These are phyloP conservation scores for Agrocybe pediades DNA, from an alignment of 768 basidiomycete genomes.

Conservation along the genomic window DNA sequence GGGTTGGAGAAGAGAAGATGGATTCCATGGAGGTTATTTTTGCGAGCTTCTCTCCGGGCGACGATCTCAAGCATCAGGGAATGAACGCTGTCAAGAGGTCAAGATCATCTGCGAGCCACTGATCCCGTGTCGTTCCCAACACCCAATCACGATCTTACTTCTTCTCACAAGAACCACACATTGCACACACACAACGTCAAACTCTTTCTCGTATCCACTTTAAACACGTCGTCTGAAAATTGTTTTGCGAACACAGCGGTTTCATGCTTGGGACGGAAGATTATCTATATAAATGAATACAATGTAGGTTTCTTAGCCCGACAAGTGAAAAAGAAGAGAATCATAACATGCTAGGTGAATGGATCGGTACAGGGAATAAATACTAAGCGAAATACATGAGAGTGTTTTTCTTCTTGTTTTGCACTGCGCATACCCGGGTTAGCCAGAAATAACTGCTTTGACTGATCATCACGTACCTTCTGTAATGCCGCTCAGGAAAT, in stretches of 20 bases:
- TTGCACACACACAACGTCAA: not conserved
- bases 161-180: conserved; percentile 9
- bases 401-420: conserved; percentile 99
- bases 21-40: conserved; percentile 16
- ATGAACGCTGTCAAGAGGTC: conserved; percentile 20
- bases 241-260: too few species aligned
- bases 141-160: conserved; percentile 21
- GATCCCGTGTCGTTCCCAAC: conserved; percentile 12
- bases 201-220: too few species aligned
- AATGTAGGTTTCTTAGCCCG: not conserved
- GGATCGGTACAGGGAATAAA: conserved; percentile 6
- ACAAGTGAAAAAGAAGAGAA: conserved; percentile 1
- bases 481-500: conserved; percentile 91
- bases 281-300: not conserved
- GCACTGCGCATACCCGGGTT: conserved; percentile 57
- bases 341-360: not conserved
- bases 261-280: too few species aligned
- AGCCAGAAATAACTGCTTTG: conserved; percentile 14
- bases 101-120: conserved; percentile 15
- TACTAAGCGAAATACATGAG: conserved; percentile 89
- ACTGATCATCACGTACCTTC: conserved; percentile 56
- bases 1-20: conserved; percentile 16
- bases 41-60: conserved; percentile 26
- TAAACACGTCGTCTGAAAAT: too few species aligned
- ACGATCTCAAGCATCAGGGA: conserved; percentile 27